Evolutionary conservation across 2,329 filamentous ascomycete species (phyloP).

Genomic region (Colletotrichum higginsianum): DNA sequence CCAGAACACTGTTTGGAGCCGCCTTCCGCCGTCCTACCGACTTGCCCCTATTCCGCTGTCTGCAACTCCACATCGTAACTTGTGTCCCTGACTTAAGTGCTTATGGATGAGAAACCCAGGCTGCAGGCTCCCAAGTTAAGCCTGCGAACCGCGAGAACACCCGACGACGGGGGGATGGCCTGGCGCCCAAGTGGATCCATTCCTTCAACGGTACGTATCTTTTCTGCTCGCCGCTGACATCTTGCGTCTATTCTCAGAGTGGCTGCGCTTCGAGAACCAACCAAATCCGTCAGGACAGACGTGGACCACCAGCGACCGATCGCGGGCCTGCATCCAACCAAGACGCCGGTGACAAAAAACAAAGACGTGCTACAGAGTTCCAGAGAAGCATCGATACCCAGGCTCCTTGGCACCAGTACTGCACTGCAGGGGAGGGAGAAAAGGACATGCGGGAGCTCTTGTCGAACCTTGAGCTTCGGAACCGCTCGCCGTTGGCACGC

Average conservation of each 20-base stretch:
- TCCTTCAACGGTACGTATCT: background rate
- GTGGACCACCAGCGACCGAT: background rate
- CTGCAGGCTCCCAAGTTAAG: background rate
- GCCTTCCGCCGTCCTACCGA: background rate
- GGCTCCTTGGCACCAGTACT: slow-evolving; percentile 16
- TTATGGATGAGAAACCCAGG: background rate
- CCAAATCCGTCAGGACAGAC: slow-evolving; percentile 6
- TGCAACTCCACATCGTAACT: background rate
- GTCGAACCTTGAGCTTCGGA: background rate
- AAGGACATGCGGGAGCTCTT: background rate
- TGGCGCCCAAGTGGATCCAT: background rate
- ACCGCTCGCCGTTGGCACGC: slow-evolving; percentile 9
- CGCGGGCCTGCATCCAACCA: background rate
- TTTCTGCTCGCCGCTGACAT: background rate
- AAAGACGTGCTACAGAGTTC: background rate
- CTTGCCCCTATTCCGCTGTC: background rate
- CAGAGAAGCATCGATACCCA: slow-evolving; percentile 1
- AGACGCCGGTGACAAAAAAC: background rate
- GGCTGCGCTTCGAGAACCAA: slow-evolving; percentile 40
- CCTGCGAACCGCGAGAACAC: background rate
- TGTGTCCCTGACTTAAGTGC: background rate
- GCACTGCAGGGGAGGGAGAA: slow-evolving; percentile 24
- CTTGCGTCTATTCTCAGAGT: slow-evolving; percentile 34
- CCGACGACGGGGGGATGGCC: background rate
- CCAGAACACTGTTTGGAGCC: background rate